Evolutionary conservation across 352 stramenopile genomes (phyloP).

Genomic region (Stramenopiles sp.): DNA sequence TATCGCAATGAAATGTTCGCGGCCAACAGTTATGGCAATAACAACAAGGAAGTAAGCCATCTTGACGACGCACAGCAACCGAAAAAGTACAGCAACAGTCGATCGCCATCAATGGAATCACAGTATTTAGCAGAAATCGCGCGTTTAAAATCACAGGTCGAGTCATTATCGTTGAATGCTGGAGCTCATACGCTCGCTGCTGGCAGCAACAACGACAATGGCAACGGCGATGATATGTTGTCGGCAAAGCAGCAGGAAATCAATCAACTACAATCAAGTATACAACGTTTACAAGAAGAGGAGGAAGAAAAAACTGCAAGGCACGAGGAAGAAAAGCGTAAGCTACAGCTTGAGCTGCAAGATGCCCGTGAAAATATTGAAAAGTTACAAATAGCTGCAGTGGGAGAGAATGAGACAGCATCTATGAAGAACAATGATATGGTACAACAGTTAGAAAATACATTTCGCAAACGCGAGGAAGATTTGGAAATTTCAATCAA

Average conservation of each 20-base stretch:
- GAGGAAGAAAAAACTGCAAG: neutral
- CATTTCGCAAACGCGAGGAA: constrained; percentile 2
- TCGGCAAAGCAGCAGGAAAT: neutral
- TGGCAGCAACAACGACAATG: neutral
- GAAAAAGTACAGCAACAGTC: neutral
- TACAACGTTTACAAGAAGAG: neutral
- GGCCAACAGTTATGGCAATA: neutral
- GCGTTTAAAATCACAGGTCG: neutral
- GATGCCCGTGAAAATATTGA: neutral
- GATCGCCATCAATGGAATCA: neutral
- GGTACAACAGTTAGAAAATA: neutral
- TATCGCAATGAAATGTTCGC: neutral
- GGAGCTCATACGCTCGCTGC: neutral
- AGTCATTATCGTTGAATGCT: neutral
- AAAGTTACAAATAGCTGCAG: neutral
- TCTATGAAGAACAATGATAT: neutral
- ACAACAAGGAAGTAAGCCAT: neutral
- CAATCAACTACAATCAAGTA: neutral
- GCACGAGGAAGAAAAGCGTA: neutral
- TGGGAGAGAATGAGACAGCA: neutral
- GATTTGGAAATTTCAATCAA: neutral
- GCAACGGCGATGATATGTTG: neutral
- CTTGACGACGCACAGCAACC: neutral
- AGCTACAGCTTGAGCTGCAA: neutral
- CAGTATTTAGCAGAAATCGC: neutral